Evolutionary conservation across 805 yeast species (phyloP), one percentile per base, ranked within the genome.

Genomic region (Jamesozyma spencerorum): DNA sequence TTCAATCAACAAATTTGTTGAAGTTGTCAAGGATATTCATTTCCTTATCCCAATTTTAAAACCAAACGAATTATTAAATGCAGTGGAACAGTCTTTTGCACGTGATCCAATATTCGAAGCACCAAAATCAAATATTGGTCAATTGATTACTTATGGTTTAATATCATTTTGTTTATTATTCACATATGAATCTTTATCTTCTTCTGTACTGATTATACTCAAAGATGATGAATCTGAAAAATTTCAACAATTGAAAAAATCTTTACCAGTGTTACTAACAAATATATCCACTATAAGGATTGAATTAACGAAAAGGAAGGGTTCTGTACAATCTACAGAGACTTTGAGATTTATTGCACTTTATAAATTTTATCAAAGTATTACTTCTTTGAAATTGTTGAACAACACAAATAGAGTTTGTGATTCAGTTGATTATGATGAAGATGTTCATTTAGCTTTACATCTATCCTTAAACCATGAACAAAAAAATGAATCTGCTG

Each of bases 381-480:
- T 34, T 4, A 22, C 38, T 15, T 29, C 42, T 10, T 29, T 20
- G 10, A 32, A 45, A 13, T 38, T 45, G 18, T 18, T 47, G 13
- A 38, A 44, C 4, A 26, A 41, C 11, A 31, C 41, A 3, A 41
- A 43, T 14, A 32, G 36, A 7, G 30, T 44, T 11, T 40, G 43
- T 20, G 45, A 50, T 26, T 28, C 39, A 8, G 39, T 48, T 31
- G 56, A 52, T 40, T 49, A 45, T 20, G 58, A 57, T 39, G 60
- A 55, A 44, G 62, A 57, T 39, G 47, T 57, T 17, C 54, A 54
- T 37, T 36, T 51, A 33, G 59, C 58, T n/a, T 36, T 54, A 14
- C 44, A 48, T 18, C 40, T 50, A 18, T 49, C 60, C 3, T 37
- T 57, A 34, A 56, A 57, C 31, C 53, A 51, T 34, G 62, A 57